Conservation (phyloP, 768 basidiomycete genomes). For the Hortiboletus campestris region DNA sequence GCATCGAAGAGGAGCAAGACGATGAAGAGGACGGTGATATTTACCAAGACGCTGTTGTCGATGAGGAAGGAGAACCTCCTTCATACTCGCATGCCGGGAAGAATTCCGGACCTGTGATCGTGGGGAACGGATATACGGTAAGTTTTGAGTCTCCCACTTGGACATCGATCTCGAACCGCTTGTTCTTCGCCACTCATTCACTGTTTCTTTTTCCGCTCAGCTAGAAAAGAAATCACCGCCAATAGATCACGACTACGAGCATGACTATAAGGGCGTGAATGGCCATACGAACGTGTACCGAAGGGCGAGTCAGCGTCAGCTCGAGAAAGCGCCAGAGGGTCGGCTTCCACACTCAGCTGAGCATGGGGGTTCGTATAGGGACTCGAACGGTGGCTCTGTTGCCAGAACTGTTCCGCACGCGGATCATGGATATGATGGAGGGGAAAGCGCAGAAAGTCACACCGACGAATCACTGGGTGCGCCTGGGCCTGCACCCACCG, state of each 20-base stretch:
- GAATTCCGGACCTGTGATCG: conserved; percentile 40
- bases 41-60: conserved; percentile 37
- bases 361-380: not conserved
- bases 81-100: conserved; percentile 55
- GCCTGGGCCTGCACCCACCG: conserved; percentile 33
- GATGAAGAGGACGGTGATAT: conserved; percentile 54
- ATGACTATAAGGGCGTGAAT: not conserved
- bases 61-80: conserved; percentile 53
- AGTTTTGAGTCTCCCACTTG: conserved; percentile 26
- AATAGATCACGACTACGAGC: conserved; percentile 14
- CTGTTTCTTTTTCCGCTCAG: conserved; percentile 28
- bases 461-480: conserved; percentile 12
- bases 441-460: not conserved
- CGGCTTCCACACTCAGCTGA: conserved; percentile 34
- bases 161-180: not conserved
- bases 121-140: conserved; percentile 62
- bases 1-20: conserved; percentile 41
- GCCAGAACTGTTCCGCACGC: conserved; percentile 2
- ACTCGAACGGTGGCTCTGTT: conserved; percentile 12
- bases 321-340: conserved; percentile 73
- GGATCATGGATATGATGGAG: conserved; percentile 13
- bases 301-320: conserved; percentile 56
- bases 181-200: conserved; percentile 2
- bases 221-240: conserved; percentile 41
- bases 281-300: conserved; percentile 29